Percentiles rank a stretch among this genome's conserved stretches.
phyloP scores from a whole-genome alignment of 2,329 filamentous ascomycete species.

The Chaetomiaceae sp. region DNA sequence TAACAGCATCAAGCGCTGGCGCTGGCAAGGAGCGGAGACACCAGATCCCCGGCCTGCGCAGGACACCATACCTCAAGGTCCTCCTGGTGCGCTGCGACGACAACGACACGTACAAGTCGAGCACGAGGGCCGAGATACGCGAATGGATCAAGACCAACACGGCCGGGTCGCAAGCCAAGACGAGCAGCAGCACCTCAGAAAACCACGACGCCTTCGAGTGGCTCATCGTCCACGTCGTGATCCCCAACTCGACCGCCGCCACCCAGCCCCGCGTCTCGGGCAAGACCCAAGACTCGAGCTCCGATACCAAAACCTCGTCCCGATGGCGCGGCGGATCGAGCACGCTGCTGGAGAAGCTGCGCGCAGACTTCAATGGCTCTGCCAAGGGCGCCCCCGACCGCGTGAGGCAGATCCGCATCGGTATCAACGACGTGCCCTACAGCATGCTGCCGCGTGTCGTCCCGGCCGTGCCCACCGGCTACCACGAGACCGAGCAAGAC shows the following conservation, averaged over 20 bases:
- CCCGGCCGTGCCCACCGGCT: constrained; percentile 58
- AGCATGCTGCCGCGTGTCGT: constrained; percentile 59
- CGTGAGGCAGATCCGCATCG: constrained; percentile 79
- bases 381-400: constrained; percentile 68
- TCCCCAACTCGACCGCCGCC: constrained; percentile 77
- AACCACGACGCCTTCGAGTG: constrained; percentile 97
- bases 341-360: constrained; percentile 83
- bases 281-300: constrained; percentile 46
- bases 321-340: constrained; percentile 76
- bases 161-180: constrained; percentile 50
- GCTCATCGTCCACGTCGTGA: constrained; percentile 86
- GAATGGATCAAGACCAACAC: constrained; percentile 87
- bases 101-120: constrained; percentile 85
- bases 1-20: constrained; percentile 16
- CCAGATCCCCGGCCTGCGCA: constrained; percentile 88
- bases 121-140: constrained; percentile 69
- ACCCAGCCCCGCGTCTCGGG: constrained; percentile 65
- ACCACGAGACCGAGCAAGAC: constrained; percentile 69
- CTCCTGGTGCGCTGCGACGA: constrained; percentile 90
- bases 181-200: constrained; percentile 65
- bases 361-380: constrained; percentile 80
- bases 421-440: constrained; percentile 63
- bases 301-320: constrained; percentile 55
- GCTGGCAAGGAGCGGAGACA: constrained; percentile 63
- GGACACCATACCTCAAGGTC: constrained; percentile 90